Conservation (phyloP, 805 yeast species). For the Myxozyma melibiosi region DNA sequence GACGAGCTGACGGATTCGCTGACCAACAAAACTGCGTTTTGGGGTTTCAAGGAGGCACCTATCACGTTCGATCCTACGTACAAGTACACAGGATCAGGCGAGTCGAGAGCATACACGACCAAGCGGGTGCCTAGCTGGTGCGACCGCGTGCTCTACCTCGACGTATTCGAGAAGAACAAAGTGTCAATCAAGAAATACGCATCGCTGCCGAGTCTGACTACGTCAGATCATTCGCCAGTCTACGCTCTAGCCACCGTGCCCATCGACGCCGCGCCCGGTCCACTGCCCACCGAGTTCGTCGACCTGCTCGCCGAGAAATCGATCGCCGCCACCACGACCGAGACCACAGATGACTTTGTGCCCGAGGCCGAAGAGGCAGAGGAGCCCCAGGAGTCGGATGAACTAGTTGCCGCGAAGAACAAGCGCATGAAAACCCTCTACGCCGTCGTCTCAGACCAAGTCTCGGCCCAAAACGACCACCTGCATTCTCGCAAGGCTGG, state of each 20-base stretch:
- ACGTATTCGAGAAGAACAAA: constrained; percentile 43
- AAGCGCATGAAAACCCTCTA: constrained; percentile 1
- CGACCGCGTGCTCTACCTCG: constrained; percentile 71
- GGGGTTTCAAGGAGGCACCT: constrained; percentile 66
- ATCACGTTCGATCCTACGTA: constrained; percentile 78
- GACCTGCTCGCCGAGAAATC: constrained; percentile 8
- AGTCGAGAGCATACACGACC: constrained; percentile 50
- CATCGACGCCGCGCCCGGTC: constrained; percentile 10
- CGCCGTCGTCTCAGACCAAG: constrained; percentile 19
- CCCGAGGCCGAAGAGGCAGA: neutral
- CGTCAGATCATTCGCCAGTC: constrained; percentile 86
- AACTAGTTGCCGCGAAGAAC: neutral
- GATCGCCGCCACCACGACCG: constrained; percentile 13
- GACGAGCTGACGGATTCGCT: constrained; percentile 58
- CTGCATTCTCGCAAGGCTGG: constrained; percentile 19
- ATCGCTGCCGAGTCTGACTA: constrained; percentile 48
- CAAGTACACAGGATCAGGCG: constrained; percentile 52
- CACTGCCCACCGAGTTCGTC: constrained; percentile 7
- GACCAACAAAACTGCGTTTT: constrained; percentile 46
- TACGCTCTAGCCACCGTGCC: constrained; percentile 55
- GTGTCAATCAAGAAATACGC: constrained; percentile 50
- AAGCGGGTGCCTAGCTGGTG: constrained; percentile 87
- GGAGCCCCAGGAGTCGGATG: neutral
- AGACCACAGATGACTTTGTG: neutral
- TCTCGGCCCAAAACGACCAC: constrained; percentile 25